Evolutionary conservation across 176 grass and related monocot genomes (phyloP).

Genomic region (Stipa capillata): DNA sequence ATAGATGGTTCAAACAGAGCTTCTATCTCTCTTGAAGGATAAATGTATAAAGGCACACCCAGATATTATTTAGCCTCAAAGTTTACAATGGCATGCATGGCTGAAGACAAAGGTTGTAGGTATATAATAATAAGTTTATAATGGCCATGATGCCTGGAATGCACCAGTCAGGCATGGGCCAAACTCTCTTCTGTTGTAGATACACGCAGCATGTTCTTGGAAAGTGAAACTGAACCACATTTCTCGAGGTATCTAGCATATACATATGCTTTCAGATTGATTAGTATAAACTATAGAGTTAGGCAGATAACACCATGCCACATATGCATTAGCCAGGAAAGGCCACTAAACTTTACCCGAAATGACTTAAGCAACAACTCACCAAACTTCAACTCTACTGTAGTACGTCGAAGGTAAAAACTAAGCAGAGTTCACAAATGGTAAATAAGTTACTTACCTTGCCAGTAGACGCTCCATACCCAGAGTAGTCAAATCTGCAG

Average conservation of each 20-base stretch:
- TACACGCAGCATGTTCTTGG: conserved; percentile 4
- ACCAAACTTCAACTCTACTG: neutral
- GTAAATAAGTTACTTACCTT: conserved; percentile 46
- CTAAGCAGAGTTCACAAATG: neutral
- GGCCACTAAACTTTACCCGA: neutral
- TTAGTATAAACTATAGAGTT: neutral
- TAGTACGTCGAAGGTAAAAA: neutral
- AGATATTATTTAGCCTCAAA: neutral
- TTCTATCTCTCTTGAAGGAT: neutral
- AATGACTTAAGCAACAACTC: neutral
- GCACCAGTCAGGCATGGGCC: conserved; percentile 23
- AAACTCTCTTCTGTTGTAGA: conserved; percentile 5
- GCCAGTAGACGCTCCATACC: conserved; percentile 89
- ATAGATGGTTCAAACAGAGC: neutral
- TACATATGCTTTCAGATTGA: neutral
- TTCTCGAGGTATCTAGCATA: conserved; percentile 22
- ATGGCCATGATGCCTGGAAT: conserved; percentile 20
- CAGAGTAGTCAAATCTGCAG: conserved; percentile 93
- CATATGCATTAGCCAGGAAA: neutral
- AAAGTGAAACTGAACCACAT: conserved; percentile 24
- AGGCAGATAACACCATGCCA: neutral
- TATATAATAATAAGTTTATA: neutral
- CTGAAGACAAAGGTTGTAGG: neutral
- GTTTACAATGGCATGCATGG: conserved; percentile 2
- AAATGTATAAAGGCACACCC: neutral